A percentile compares a stretch with the other conserved stretches of the same genome.
Evolutionary conservation across 352 stramenopile genomes (phyloP).

Genomic region (Globisporangium cederbergense): DNA sequence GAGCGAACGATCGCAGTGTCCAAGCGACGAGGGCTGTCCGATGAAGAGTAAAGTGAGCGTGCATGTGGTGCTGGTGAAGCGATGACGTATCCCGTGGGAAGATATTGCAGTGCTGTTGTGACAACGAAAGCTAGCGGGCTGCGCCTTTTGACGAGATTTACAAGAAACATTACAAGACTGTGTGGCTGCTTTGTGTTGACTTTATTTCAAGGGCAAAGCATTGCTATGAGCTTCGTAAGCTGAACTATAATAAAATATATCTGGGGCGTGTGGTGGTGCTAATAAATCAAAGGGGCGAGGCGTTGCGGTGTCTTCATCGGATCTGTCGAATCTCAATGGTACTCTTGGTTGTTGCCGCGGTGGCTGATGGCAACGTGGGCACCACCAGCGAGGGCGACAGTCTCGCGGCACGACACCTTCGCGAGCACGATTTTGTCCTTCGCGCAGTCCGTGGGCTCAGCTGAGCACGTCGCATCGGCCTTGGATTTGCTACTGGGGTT

Average conservation of each 20-base stretch:
- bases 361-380: constrained; percentile 11
- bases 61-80: background rate
- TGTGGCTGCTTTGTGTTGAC: background rate
- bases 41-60: constrained; percentile 25
- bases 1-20: constrained; percentile 68
- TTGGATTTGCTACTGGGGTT: constrained; percentile 25
- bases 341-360: constrained; percentile 23
- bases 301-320: background rate
- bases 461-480: constrained; percentile 18
- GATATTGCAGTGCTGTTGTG: too few species aligned
- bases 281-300: constrained; percentile 8
- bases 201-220: background rate
- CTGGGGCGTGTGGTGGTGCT: background rate
- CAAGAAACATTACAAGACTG: background rate
- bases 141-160: background rate
- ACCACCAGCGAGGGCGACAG: constrained; percentile 4
- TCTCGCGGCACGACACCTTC: constrained; percentile 31
- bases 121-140: too few species aligned
- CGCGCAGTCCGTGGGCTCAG: constrained; percentile 42
- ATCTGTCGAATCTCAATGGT: constrained; percentile 14
- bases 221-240: background rate
- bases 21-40: constrained; percentile 28
- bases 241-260: constrained; percentile 16
- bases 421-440: constrained; percentile 62
- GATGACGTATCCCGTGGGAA: background rate